Conservation (phyloP, 2,329 filamentous ascomycete species). For the Arthroderma sp. region DNA sequence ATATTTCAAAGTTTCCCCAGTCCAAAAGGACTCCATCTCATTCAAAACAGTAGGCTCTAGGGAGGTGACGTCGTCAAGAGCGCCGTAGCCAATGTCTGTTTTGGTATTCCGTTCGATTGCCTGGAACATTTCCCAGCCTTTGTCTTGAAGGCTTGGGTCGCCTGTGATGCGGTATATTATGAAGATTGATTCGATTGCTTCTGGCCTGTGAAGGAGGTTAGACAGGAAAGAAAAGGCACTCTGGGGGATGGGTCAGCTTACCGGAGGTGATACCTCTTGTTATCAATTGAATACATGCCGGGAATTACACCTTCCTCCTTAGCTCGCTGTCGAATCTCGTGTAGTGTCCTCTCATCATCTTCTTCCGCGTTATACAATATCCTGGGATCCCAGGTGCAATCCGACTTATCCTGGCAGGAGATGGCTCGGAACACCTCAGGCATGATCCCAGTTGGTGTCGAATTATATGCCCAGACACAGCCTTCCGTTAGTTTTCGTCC, state of each 20-base stretch:
- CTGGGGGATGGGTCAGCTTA: constrained; percentile 39
- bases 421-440: constrained; percentile 36
- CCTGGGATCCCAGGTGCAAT: constrained; percentile 8
- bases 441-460: constrained; percentile 40
- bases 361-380: constrained; percentile 6
- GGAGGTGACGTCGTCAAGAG: constrained; percentile 13
- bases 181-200: constrained; percentile 80
- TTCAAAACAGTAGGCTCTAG: constrained; percentile 25
- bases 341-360: constrained; percentile 3
- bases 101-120: constrained; percentile 54
- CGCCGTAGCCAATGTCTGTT: constrained; percentile 55
- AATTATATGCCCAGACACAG: constrained; percentile 43
- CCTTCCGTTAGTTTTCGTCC: constrained; percentile 41
- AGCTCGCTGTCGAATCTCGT: constrained; percentile 4
- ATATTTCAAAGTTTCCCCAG: constrained; percentile 84
- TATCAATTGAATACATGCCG: constrained; percentile 6
- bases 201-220: constrained; percentile 38
- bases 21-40: constrained; percentile 80
- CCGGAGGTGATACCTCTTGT: constrained; percentile 10
- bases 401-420: constrained; percentile 21
- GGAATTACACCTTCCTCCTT: constrained; percentile 7
- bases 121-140: constrained; percentile 76
- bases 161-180: constrained; percentile 86
- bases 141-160: constrained; percentile 59
- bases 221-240: neutral